Conservation (phyloP, 345 rosid species). For the Toxicodendron radicans region DNA sequence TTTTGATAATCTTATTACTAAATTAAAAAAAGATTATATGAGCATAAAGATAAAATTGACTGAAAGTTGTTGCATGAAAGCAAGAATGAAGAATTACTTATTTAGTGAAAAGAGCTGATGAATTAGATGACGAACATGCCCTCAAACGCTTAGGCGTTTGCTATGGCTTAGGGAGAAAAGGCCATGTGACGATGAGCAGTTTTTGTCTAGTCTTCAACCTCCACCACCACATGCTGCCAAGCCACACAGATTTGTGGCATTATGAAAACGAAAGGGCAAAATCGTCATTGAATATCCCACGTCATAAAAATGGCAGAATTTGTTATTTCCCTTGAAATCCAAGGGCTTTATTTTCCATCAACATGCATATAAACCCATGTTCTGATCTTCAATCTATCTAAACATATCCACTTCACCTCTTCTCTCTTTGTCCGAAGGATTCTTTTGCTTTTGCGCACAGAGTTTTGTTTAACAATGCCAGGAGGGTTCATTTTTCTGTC, state of each 20-base stretch:
- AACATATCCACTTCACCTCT: constrained; percentile 16
- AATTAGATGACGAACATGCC: not conserved
- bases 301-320: constrained; percentile 19
- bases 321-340: constrained; percentile 11
- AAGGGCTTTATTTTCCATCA: constrained; percentile 14
- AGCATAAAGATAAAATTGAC: too few relatives aligned
- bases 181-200: constrained; percentile 12
- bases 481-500: constrained; percentile 36
- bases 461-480: constrained; percentile 26
- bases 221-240: not conserved
- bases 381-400: not conserved
- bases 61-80: too few relatives aligned
- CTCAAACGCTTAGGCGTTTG: not conserved
- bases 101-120: not conserved
- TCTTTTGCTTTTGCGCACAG: not conserved
- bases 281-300: constrained; percentile 13
- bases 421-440: not conserved
- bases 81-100: too few relatives aligned
- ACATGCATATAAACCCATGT: constrained; percentile 44
- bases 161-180: too few relatives aligned
- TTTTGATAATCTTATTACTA: too few relatives aligned
- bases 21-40: too few relatives aligned
- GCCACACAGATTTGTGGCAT: not conserved
- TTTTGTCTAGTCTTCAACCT: constrained; percentile 3
- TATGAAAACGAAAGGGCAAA: not conserved